Percentiles rank a stretch among this genome's conserved stretches.
Evolutionary conservation across 2,329 filamentous ascomycete genomes (phyloP).

Genomic region (Pyricularia grisea): DNA sequence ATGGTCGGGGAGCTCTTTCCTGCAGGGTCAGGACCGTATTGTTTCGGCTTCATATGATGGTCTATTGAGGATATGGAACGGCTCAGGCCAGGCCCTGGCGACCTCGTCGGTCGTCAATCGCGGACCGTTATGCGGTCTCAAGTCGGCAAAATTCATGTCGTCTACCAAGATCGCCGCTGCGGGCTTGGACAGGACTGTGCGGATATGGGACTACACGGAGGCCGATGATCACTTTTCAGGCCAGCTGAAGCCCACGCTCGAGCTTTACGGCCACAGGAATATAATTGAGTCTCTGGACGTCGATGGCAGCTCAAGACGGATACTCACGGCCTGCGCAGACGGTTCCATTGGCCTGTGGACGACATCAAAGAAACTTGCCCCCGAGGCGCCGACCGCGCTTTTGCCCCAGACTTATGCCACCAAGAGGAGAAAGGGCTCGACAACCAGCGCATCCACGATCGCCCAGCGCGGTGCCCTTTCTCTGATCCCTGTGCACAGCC

Average conservation of each 20-base stretch:
- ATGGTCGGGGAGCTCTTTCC: conserved; percentile 41
- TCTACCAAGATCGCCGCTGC: conserved; percentile 71
- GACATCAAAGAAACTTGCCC: conserved; percentile 65
- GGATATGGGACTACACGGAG: conserved; percentile 83
- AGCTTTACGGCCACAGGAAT: conserved; percentile 31
- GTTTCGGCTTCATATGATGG: conserved; percentile 94
- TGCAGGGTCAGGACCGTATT: conserved; percentile 57
- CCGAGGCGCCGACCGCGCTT: conserved; percentile 59
- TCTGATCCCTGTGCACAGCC: conserved; percentile 62
- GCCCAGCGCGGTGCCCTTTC: conserved; percentile 69
- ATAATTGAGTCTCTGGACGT: conserved; percentile 61
- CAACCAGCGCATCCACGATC: conserved; percentile 33
- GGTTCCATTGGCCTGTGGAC: conserved; percentile 84
- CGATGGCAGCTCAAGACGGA: conserved; percentile 61
- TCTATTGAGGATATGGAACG: conserved; percentile 79
- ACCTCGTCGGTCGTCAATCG: conserved; percentile 60
- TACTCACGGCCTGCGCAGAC: conserved; percentile 81
- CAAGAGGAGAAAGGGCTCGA: conserved; percentile 66
- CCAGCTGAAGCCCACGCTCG: conserved; percentile 17
- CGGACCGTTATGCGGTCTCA: conserved; percentile 69
- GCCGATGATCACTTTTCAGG: conserved; percentile 49
- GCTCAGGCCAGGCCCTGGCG: conserved; percentile 74
- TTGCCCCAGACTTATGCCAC: conserved; percentile 57
- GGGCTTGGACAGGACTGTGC: conserved; percentile 74
- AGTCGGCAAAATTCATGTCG: conserved; percentile 75